A percentile compares a stretch with the other conserved stretches of the same genome.
Evolutionary conservation across 768 basidiomycete genomes (phyloP).

Genomic region (Russula brevipes): DNA sequence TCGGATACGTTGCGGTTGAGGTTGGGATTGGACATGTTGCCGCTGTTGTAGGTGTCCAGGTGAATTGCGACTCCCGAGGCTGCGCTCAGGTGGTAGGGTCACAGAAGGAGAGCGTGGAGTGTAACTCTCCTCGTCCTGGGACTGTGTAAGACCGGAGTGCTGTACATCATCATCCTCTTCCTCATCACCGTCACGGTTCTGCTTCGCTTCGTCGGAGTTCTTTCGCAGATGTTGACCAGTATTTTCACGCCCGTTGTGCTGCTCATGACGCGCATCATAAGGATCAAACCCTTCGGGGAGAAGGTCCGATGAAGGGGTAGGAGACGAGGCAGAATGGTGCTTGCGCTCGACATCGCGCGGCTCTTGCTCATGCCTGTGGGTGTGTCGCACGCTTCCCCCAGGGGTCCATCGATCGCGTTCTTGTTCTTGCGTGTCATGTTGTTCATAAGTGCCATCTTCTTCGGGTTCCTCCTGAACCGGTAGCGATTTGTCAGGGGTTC

Average conservation of each 20-base stretch:
- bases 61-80: conserved; percentile 6
- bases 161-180: conserved; percentile 16
- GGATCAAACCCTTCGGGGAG: conserved; percentile 22
- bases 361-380: conserved; percentile 21
- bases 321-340: conserved; percentile 17
- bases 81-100: conserved; percentile 14
- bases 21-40: conserved; percentile 3
- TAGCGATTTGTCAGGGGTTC: conserved; percentile 25
- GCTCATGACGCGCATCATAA: conserved; percentile 22
- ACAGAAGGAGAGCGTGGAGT: conserved; percentile 24
- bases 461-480: conserved; percentile 26
- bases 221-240: conserved; percentile 1
- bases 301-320: conserved; percentile 25
- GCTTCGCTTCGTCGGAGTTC: neutral
- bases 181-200: conserved; percentile 10
- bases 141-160: conserved; percentile 14
- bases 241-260: conserved; percentile 13
- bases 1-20: conserved; percentile 17
- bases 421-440: conserved; percentile 4
- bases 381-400: conserved; percentile 11
- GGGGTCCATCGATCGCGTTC: conserved; percentile 23
- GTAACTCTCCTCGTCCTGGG: conserved; percentile 26
- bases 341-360: conserved; percentile 14
- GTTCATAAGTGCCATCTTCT: conserved; percentile 17
- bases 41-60: conserved; percentile 9